phyloP scores from a whole-genome alignment of 192 early-diverging fungal species.

The Nowakowskiella sp. region DNA sequence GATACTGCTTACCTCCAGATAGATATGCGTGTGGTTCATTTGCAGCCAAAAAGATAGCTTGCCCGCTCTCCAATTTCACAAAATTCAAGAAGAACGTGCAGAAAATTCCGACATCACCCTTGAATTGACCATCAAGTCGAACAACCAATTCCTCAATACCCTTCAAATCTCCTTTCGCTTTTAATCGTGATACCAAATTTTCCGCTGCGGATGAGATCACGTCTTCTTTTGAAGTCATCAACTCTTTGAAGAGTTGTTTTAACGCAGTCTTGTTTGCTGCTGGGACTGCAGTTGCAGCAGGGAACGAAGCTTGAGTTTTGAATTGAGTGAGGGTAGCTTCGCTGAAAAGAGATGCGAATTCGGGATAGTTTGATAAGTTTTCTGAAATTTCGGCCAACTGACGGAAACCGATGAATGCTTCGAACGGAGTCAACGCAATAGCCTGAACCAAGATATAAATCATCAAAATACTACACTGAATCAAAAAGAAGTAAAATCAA shows the following conservation, averaged over 20 bases:
- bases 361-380: constrained; percentile 65
- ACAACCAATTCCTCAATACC: constrained; percentile 56
- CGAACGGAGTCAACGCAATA: constrained; percentile 88
- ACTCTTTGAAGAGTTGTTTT: constrained; percentile 25
- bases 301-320: background rate
- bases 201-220: constrained; percentile 47
- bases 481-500: constrained; percentile 2
- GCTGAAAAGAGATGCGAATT: constrained; percentile 65
- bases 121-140: constrained; percentile 74
- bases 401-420: constrained; percentile 89
- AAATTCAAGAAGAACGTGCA: constrained; percentile 86
- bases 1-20: constrained; percentile 59
- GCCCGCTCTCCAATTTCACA: constrained; percentile 67
- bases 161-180: constrained; percentile 4
- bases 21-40: constrained; percentile 97
- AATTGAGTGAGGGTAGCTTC: constrained; percentile 36
- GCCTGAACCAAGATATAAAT: constrained; percentile 38
- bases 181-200: constrained; percentile 34
- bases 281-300: constrained; percentile 7
- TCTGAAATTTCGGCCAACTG: constrained; percentile 67
- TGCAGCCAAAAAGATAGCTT: constrained; percentile 90
- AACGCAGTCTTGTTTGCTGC: constrained; percentile 35
- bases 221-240: constrained; percentile 23
- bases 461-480: constrained; percentile 2
- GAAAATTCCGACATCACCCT: constrained; percentile 84